Conservation (phyloP, 2,329 filamentous ascomycete species). For the Myriosclerotinia curreyana region DNA sequence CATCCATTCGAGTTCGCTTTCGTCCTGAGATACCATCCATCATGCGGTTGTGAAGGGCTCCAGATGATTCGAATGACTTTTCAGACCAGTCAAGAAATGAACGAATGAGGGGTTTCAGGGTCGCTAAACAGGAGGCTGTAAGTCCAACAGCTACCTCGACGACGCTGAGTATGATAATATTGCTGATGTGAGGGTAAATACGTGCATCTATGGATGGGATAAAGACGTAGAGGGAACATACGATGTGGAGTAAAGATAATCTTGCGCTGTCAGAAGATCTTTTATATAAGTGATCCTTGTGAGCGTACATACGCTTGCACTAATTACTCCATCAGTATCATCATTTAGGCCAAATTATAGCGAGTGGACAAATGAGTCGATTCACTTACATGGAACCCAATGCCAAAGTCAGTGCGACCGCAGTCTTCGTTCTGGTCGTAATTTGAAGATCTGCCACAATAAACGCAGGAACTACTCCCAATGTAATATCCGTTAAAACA, state of each 20-base stretch:
- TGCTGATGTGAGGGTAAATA: background rate
- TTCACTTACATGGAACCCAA: slow-evolving; percentile 42
- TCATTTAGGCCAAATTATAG: background rate
- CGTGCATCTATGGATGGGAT: no score
- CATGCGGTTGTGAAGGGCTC: slow-evolving; percentile 6
- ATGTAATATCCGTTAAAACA: slow-evolving; percentile 42
- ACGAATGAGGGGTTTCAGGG: slow-evolving; percentile 33
- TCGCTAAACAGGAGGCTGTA: slow-evolving; percentile 30
- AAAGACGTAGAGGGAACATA: slow-evolving; percentile 28
- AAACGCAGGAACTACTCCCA: slow-evolving; percentile 43
- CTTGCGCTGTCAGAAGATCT: slow-evolving; percentile 25
- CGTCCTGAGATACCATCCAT: background rate
- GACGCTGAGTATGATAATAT: slow-evolving; percentile 25
- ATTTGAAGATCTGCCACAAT: slow-evolving; percentile 44
- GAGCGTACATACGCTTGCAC: slow-evolving; percentile 35
- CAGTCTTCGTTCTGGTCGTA: slow-evolving; percentile 41
- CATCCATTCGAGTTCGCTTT: background rate
- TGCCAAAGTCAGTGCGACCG: slow-evolving; percentile 35
- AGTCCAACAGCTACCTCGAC: slow-evolving; percentile 34
- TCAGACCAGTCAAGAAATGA: slow-evolving; percentile 27
- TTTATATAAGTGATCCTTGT: slow-evolving; percentile 35
- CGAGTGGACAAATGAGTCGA: background rate
- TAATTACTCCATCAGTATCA: slow-evolving; percentile 20
- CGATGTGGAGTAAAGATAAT: slow-evolving; percentile 34
- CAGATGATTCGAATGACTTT: background rate